Evolutionary conservation across 345 rosid genomes (phyloP).

Genomic region (Bruguiera sexangula): DNA sequence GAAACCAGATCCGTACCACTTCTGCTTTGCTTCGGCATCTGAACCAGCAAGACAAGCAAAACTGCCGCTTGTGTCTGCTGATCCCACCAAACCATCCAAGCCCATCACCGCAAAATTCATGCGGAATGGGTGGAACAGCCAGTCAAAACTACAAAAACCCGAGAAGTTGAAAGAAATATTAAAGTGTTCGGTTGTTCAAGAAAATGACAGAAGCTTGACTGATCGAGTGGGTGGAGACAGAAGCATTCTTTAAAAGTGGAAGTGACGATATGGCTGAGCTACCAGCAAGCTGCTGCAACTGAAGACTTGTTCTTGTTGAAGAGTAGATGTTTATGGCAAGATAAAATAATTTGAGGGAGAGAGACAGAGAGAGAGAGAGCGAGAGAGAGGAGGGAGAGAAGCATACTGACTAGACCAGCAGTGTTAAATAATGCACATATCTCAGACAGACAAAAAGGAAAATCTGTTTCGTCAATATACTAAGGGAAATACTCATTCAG

Average conservation of each 20-base stretch:
- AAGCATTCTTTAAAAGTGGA: conserved; percentile 11
- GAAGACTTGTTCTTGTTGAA: conserved; percentile 14
- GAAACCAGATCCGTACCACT: conserved; percentile 58
- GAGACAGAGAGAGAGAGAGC: conserved; percentile 12
- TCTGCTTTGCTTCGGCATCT: conserved; percentile 51
- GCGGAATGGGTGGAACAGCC: conserved; percentile 5
- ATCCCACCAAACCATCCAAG: conserved; percentile 45
- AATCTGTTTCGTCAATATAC: neutral
- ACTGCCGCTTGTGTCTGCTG: conserved; percentile 33
- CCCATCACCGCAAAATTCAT: conserved; percentile 59
- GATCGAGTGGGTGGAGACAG: conserved; percentile 9
- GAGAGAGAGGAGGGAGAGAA: neutral
- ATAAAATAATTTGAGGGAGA: conserved; percentile 38
- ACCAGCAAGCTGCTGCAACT: conserved; percentile 14
- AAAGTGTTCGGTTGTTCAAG: neutral
- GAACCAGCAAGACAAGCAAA: conserved; percentile 34
- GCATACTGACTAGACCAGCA: conserved; percentile 20
- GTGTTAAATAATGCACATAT: conserved; percentile 20
- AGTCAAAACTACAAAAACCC: conserved; percentile 18
- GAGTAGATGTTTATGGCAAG: conserved; percentile 20
- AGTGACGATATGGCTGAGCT: conserved; percentile 1
- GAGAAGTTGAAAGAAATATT: conserved; percentile 14
- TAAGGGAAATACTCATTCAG: neutral
- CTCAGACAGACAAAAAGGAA: conserved; percentile 8
- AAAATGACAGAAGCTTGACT: conserved; percentile 8